phyloP scores from a whole-genome alignment of 2,329 filamentous ascomycete genomes.

The Cercospora beticola region DNA sequence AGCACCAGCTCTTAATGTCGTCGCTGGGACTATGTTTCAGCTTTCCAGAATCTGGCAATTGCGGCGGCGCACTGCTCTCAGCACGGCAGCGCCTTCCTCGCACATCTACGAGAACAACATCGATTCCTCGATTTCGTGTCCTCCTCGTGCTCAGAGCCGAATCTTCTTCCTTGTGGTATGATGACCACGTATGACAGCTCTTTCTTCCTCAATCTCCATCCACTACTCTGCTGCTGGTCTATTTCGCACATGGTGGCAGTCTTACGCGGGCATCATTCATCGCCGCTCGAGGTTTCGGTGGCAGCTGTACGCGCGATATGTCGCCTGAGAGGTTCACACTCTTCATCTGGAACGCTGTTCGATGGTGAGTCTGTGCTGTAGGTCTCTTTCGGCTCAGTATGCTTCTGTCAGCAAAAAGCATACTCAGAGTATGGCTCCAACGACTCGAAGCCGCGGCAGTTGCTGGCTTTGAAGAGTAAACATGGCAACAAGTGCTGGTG shows the following conservation, averaged over 20 bases:
- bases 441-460: background rate
- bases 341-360: too few relatives aligned
- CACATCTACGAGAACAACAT: background rate
- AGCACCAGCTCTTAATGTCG: background rate
- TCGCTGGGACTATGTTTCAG: background rate
- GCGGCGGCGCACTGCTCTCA: background rate
- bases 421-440: background rate
- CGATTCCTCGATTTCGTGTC: background rate
- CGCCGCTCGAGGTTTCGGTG: background rate
- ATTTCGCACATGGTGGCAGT: background rate
- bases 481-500: background rate
- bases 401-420: background rate
- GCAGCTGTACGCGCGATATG: background rate
- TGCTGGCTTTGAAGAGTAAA: background rate
- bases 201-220: background rate
- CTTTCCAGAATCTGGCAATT: background rate
- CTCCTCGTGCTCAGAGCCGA: background rate
- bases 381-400: background rate
- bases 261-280: background rate
- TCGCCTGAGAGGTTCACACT: background rate
- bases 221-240: background rate
- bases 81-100: background rate
- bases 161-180: background rate
- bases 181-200: background rate
- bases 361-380: background rate